Base-by-base conservation (phyloP, 2,329 filamentous ascomycete species). In the Neonectria magnoliae region DNA sequence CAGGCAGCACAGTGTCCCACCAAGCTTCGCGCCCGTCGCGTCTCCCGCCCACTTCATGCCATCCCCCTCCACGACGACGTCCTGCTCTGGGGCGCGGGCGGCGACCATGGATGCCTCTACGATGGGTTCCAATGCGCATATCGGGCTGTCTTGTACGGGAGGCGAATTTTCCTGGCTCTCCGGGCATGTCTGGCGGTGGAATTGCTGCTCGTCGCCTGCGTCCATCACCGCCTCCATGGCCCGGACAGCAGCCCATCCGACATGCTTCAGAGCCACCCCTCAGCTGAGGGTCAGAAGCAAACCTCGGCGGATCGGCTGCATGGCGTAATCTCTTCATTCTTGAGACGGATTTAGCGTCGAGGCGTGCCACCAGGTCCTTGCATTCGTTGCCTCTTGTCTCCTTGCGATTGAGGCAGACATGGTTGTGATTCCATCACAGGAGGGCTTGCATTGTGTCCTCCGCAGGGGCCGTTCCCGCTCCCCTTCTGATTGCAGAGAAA, bases 11-110 rank as follows among this genome's bases (percentile, higher is more conserved):
- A 69, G 71, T 71, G 71, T 71, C 72, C 76, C 76, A 74, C 77
- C 73, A 77, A 76, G 75, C 65, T 76, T 76, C 79, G 79, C 79
- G 79, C 75, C 77, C 75, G 78, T 79, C 81, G 81, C 81, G 81
- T 81, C 79, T 79, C 76, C 78, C 79, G 70, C 72, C 75, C 74
- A 80, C 79, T 70, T 80, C 78, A 77, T 75, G 71, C 71, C 75
- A 77, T 76, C 71, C 77, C 25, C 80, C 79, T 76, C 78, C 76
- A 75, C 64, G 65, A 77, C 68, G 63, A 58, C 52, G 22, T 56
- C 52, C 18, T 33, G 27, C 18, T 38, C 62, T 64, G 57, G 64
- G 60, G 64, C 29, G 56, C 16, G 65, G 48, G 36, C 65, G 67
- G 63, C 53, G 62, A 77, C 76, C 79, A 75, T 81, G 62, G 59